phyloP scores from a whole-genome alignment of 768 basidiomycete species.

The Suillus cothurnatus region DNA sequence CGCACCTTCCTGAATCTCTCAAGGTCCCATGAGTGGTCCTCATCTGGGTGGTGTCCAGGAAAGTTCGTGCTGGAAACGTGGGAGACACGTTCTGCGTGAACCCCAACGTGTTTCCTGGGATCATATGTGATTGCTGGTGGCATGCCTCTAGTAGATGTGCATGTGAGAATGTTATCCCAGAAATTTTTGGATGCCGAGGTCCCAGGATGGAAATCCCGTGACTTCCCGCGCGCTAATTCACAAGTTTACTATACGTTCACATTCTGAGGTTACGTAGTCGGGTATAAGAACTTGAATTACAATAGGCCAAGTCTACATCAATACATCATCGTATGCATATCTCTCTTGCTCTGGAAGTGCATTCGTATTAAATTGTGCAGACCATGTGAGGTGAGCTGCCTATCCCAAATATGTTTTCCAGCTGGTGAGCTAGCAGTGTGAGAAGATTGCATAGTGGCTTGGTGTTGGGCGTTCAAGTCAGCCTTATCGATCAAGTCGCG shows the following conservation, averaged over 20 bases:
- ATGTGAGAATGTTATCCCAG: background rate
- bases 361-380: background rate
- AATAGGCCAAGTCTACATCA: background rate
- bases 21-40: slow-evolving; percentile 86
- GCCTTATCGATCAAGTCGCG: slow-evolving; percentile 7
- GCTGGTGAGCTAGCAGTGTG: background rate
- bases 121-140: slow-evolving; percentile 27
- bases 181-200: background rate
- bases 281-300: background rate
- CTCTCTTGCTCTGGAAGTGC: background rate
- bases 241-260: background rate
- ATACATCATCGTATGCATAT: background rate
- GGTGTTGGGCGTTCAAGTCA: background rate
- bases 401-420: slow-evolving; percentile 4
- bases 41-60: slow-evolving; percentile 85
- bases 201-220: background rate
- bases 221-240: too few species aligned
- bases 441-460: background rate
- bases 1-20: slow-evolving; percentile 75
- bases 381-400: background rate
- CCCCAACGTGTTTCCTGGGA: slow-evolving; percentile 60
- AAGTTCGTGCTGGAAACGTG: slow-evolving; percentile 89
- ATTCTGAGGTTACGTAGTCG: background rate
- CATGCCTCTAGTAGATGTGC: background rate
- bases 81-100: slow-evolving; percentile 70